Evolutionary conservation across 2,329 filamentous ascomycete species (phyloP).

Genomic region (Tolypocladium sp.): DNA sequence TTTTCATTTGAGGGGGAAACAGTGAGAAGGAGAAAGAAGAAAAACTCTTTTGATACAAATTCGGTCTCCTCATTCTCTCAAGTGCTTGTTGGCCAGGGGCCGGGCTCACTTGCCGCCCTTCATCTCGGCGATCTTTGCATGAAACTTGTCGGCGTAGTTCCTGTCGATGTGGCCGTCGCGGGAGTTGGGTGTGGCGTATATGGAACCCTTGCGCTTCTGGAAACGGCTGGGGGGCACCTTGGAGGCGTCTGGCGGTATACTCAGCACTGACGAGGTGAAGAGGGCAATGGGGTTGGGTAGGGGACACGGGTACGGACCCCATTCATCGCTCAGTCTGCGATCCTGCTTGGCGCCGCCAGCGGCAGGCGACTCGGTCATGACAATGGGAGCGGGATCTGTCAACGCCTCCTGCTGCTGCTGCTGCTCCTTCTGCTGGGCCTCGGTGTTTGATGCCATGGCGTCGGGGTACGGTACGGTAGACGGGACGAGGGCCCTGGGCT

Average conservation of each 20-base stretch:
- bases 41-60: background rate
- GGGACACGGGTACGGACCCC: conserved; percentile 27
- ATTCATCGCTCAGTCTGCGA: conserved; percentile 34
- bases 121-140: conserved; percentile 49
- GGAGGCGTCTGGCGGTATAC: conserved; percentile 41
- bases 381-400: conserved; percentile 10
- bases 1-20: background rate
- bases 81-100: background rate
- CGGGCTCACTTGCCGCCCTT: conserved; percentile 26
- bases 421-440: background rate
- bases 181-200: conserved; percentile 56
- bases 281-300: background rate
- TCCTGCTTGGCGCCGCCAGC: conserved; percentile 17
- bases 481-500: background rate
- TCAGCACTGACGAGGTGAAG: background rate
- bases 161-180: conserved; percentile 56
- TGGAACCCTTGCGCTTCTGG: conserved; percentile 61
- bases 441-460: background rate
- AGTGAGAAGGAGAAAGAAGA: background rate
- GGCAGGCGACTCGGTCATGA: conserved; percentile 20
- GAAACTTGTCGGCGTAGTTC: conserved; percentile 50
- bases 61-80: background rate
- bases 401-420: conserved; percentile 11
- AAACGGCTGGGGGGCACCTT: conserved; percentile 60
- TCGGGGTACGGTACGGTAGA: background rate